Evolutionary conservation across 202 grass and related monocot species (phyloP).

Genomic region (Schoenoplectus tabernaemontani): DNA sequence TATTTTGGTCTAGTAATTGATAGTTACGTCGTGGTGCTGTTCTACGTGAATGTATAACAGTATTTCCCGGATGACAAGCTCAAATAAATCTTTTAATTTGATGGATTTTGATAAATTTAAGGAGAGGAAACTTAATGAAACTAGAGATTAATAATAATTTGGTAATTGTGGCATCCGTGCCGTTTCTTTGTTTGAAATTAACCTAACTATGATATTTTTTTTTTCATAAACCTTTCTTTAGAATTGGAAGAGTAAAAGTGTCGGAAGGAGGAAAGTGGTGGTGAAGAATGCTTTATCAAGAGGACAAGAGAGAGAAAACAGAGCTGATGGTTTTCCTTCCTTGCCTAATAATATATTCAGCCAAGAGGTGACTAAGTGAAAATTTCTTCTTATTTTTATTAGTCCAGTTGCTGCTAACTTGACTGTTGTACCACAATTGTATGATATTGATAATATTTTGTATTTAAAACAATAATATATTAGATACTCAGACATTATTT

Average conservation of each 20-base stretch:
- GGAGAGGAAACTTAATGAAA: not conserved
- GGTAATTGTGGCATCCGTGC: not conserved
- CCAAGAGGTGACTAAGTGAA: conserved; percentile 15
- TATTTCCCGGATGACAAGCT: not conserved
- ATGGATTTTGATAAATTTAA: not conserved
- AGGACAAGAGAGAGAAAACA: conserved; percentile 1
- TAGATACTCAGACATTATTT: not conserved
- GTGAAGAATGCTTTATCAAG: conserved; percentile 24
- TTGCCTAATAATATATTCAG: conserved; percentile 7
- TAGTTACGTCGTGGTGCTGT: too few relatives aligned
- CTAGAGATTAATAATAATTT: not conserved
- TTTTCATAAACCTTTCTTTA: not conserved
- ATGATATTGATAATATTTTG: not conserved
- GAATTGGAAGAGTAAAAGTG: not conserved
- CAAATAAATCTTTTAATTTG: too few relatives aligned
- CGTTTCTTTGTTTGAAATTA: not conserved
- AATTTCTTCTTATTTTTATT: not conserved
- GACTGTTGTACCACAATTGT: not conserved
- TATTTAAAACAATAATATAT: not conserved
- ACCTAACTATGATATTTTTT: too few relatives aligned
- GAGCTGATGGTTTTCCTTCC: not conserved
- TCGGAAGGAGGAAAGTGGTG: conserved; percentile 4
- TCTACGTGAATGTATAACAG: too few relatives aligned
- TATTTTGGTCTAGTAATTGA: too few relatives aligned
- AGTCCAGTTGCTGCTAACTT: not conserved